A percentile compares a stretch with the other conserved stretches of the same genome.
Conservation (phyloP, 495 filamentous ascomycete genomes). For the Penicillium alfredii region DNA sequence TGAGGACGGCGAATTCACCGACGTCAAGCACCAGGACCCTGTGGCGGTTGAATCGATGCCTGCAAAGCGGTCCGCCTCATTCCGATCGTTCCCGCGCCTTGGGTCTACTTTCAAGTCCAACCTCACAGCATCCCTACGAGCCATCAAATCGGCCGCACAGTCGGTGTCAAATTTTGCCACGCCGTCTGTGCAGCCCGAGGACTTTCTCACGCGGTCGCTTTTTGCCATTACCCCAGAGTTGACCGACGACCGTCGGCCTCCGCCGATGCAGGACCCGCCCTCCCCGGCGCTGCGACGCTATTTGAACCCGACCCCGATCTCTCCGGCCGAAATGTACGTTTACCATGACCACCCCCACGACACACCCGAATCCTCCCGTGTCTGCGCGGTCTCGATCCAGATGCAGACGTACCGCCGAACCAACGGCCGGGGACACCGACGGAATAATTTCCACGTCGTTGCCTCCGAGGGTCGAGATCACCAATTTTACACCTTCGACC, state of each 20-base stretch:
- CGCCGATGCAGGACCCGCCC: slow-evolving; percentile 66
- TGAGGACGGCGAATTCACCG: slow-evolving; percentile 25
- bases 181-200: slow-evolving; percentile 72
- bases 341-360: slow-evolving; percentile 43
- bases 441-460: slow-evolving; percentile 31
- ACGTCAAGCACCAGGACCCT: slow-evolving; percentile 16
- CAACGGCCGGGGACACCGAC: slow-evolving; percentile 27
- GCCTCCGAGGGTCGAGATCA: slow-evolving; percentile 23
- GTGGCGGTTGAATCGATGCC: slow-evolving; percentile 13
- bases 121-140: slow-evolving; percentile 83
- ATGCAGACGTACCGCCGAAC: slow-evolving; percentile 70
- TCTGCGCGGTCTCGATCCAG: slow-evolving; percentile 73
- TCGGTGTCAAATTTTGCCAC: slow-evolving; percentile 72
- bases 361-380: slow-evolving; percentile 19
- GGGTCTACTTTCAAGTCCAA: slow-evolving; percentile 79
- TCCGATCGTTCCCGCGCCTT: slow-evolving; percentile 34
- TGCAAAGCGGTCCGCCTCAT: slow-evolving; percentile 18
- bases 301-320: slow-evolving; percentile 72
- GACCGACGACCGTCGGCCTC: slow-evolving; percentile 83
- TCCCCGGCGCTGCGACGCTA: slow-evolving; percentile 87
- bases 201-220: slow-evolving; percentile 82
- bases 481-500: slow-evolving; percentile 39
- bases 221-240: slow-evolving; percentile 73
- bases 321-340: slow-evolving; percentile 60
- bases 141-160: slow-evolving; percentile 76